Conservation (phyloP, 495 filamentous ascomycete genomes). For the Penicillium mononematosum region DNA sequence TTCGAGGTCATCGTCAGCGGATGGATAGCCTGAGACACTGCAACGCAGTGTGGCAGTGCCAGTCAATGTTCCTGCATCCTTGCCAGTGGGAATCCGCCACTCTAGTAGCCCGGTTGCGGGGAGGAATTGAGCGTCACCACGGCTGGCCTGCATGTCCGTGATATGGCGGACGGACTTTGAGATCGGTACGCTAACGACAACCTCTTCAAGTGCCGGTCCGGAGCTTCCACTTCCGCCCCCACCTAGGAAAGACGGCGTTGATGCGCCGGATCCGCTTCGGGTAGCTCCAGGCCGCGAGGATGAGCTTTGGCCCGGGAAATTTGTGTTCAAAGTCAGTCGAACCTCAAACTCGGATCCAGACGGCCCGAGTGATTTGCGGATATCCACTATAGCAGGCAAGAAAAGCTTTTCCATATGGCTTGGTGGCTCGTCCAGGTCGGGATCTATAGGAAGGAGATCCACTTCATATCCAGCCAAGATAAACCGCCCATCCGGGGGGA, state of each 20-base stretch:
- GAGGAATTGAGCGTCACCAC: constrained; percentile 79
- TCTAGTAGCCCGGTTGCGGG: constrained; percentile 70
- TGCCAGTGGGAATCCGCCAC: constrained; percentile 73
- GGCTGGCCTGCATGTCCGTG: constrained; percentile 76
- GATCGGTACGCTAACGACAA: constrained; percentile 78
- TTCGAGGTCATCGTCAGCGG: constrained; percentile 52
- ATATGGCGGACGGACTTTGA: constrained; percentile 80
- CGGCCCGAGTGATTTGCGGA: constrained; percentile 73
- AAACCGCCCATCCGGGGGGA: constrained; percentile 95
- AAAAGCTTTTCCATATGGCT: constrained; percentile 64
- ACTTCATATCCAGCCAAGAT: constrained; percentile 93
- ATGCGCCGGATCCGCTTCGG: constrained; percentile 49
- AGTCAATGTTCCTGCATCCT: constrained; percentile 57
- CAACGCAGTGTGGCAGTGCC: constrained; percentile 76
- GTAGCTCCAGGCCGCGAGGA: constrained; percentile 34
- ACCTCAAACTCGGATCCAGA: constrained; percentile 86
- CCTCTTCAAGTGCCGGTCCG: constrained; percentile 69
- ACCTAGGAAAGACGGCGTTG: constrained; percentile 62
- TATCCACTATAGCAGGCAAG: constrained; percentile 76
- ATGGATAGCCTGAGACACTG: constrained; percentile 68
- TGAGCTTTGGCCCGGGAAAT: constrained; percentile 48
- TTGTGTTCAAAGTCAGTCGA: constrained; percentile 66
- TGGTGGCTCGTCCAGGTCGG: constrained; percentile 44
- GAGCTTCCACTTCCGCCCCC: constrained; percentile 51
- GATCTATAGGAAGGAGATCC: constrained; percentile 70